Conservation (phyloP, 2,329 filamentous ascomycete species). For the Lachnellula subtilissima region DNA sequence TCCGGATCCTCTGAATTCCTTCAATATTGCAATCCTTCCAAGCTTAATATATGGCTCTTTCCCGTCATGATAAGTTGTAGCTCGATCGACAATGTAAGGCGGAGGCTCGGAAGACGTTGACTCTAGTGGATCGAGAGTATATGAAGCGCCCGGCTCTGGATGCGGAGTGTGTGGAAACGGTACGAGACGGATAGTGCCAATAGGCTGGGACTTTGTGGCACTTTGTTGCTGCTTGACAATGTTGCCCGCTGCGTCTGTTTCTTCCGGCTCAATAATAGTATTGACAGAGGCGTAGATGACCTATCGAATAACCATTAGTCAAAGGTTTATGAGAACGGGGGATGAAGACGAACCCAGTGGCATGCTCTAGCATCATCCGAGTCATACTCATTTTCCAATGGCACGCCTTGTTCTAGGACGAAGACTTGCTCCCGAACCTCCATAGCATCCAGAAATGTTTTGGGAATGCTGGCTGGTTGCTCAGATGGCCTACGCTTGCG, state of each 20-base stretch:
- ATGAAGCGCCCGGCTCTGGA: conserved; percentile 42
- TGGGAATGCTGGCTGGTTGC: conserved; percentile 46
- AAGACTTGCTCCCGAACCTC: conserved; percentile 57
- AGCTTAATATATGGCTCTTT: conserved; percentile 77
- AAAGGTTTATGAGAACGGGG: neutral
- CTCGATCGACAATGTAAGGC: conserved; percentile 21
- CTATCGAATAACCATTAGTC: conserved; percentile 7
- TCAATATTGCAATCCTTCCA: conserved; percentile 68
- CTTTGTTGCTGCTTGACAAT: conserved; percentile 40
- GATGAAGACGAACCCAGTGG: conserved; percentile 62
- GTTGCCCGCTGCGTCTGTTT: conserved; percentile 40
- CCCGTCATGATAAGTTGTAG: conserved; percentile 52
- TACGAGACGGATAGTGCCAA: conserved; percentile 51
- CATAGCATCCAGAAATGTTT: conserved; percentile 60
- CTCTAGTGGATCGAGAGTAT: conserved; percentile 17
- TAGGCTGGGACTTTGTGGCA: conserved; percentile 33
- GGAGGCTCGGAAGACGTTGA: conserved; percentile 8
- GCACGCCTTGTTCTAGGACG: conserved; percentile 53
- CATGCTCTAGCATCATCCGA: conserved; percentile 72
- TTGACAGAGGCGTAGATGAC: conserved; percentile 63
- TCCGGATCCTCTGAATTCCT: conserved; percentile 47
- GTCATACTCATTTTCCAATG: conserved; percentile 70
- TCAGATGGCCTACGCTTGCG: conserved; percentile 35
- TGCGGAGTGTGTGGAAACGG: conserved; percentile 51
- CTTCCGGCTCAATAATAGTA: conserved; percentile 39